Percentiles rank a stretch among this genome's conserved stretches.
Evolutionary conservation across 1,284 basidiomycete genomes (phyloP).

Genomic region (Clitocybe nebularis): DNA sequence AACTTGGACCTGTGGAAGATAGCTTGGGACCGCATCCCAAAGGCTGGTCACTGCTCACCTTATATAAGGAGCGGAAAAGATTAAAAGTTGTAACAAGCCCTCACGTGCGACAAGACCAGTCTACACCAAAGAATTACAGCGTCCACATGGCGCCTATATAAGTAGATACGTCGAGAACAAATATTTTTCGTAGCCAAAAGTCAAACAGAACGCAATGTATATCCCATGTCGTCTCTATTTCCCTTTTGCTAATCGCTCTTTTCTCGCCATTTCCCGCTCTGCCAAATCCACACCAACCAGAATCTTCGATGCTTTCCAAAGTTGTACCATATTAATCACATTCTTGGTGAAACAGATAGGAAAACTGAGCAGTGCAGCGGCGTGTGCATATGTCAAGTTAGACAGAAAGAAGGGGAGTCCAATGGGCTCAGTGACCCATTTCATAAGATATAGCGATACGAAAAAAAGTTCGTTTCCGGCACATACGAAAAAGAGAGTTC

Average conservation of each 20-base stretch:
- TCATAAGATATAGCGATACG: constrained; percentile 93
- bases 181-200: no score
- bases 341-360: constrained; percentile 87
- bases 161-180: no score
- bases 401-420: constrained; percentile 30
- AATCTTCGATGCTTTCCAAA: constrained; percentile 98
- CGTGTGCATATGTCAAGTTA: constrained; percentile 76
- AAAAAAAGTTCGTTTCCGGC: constrained; percentile 98
- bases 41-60: not conserved
- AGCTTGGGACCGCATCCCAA: constrained; percentile 52
- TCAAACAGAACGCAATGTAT: no score
- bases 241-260: constrained; percentile 32
- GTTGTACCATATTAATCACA: constrained; percentile 92
- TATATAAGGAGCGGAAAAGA: no score
- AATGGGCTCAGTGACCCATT: constrained; percentile 74
- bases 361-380: constrained; percentile 64
- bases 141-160: not conserved
- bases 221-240: constrained; percentile 7
- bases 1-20: constrained; percentile 50
- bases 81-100: no score
- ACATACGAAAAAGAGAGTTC: constrained; percentile 89
- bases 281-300: constrained; percentile 87
- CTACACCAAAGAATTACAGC: constrained; percentile 2
- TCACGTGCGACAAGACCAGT: constrained; percentile 18
- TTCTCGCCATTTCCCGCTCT: constrained; percentile 70